A percentile compares a stretch with the other conserved stretches of the same genome.
These are phyloP conservation scores for Neoboletus brunneissimus DNA, from an alignment of 768 basidiomycete species.

Conservation along the genomic window DNA sequence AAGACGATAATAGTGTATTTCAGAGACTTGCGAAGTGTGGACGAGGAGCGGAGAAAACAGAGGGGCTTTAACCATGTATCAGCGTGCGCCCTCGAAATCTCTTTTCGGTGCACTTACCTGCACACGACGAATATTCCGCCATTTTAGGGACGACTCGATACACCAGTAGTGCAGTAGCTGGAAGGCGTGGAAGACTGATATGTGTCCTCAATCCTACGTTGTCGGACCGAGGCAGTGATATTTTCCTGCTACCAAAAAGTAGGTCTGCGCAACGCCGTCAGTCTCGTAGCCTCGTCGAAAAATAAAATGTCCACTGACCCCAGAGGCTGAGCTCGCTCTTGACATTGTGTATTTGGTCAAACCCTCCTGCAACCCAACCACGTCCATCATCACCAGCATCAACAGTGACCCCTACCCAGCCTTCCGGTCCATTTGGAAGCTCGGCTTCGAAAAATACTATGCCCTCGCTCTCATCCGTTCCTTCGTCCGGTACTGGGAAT, in stretches of 20 bases:
- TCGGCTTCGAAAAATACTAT: slow-evolving; percentile 61
- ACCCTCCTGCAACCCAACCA: slow-evolving; percentile 63
- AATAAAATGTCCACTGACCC: slow-evolving; percentile 37
- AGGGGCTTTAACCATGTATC: slow-evolving; percentile 39
- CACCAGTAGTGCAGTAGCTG: slow-evolving; percentile 61
- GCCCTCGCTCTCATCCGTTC: slow-evolving; percentile 73
- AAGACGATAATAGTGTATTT: slow-evolving; percentile 69
- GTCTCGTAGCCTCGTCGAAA: slow-evolving; percentile 2
- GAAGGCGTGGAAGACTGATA: slow-evolving; percentile 52
- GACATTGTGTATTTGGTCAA: slow-evolving; percentile 37
- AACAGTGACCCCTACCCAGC: slow-evolving; percentile 54
- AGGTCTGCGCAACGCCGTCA: slow-evolving; percentile 35
- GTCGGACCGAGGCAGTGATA: slow-evolving; percentile 32
- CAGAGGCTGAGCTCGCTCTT: slow-evolving; percentile 35
- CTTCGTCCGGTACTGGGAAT: slow-evolving; percentile 69
- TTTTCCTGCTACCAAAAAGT: slow-evolving; percentile 34
- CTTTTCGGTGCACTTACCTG: slow-evolving; percentile 19
- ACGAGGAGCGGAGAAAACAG: slow-evolving; percentile 64
- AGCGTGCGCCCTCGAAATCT: background rate
- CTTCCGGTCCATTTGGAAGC: slow-evolving; percentile 26
- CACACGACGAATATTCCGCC: slow-evolving; percentile 23
- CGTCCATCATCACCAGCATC: slow-evolving; percentile 46
- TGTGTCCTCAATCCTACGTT: slow-evolving; percentile 38
- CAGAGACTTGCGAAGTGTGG: slow-evolving; percentile 55
- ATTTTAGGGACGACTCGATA: slow-evolving; percentile 50